Percentiles rank a stretch among this genome's conserved stretches.
phyloP scores from a whole-genome alignment of 495 filamentous ascomycete genomes.

The Chaetomidium leptoderma region DNA sequence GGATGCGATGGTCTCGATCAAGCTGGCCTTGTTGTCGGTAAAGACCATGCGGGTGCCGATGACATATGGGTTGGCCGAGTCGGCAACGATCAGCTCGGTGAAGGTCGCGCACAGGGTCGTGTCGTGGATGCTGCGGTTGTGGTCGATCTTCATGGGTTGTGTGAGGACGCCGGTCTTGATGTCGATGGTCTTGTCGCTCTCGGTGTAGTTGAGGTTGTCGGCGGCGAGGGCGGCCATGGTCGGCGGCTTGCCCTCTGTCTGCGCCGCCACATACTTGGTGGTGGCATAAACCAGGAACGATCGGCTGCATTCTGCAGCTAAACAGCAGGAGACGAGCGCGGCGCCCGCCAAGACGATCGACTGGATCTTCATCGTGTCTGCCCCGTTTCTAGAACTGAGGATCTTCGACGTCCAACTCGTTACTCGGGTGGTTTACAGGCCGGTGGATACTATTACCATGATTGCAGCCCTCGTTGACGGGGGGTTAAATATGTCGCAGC shows the following conservation, averaged over 20 bases:
- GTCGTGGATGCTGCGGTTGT: conserved; percentile 47
- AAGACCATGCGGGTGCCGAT: conserved; percentile 46
- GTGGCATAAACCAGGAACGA: conserved; percentile 14
- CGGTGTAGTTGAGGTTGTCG: conserved; percentile 19
- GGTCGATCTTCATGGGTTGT: conserved; percentile 43
- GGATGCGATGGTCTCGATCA: conserved; percentile 44
- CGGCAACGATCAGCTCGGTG: conserved; percentile 46
- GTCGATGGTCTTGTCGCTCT: conserved; percentile 42
- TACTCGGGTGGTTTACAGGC: too few relatives aligned
- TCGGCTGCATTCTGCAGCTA: conserved; percentile 6
- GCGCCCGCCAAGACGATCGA: background rate
- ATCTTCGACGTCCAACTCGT: too few relatives aligned
- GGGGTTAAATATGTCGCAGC: background rate
- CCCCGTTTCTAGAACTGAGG: too few relatives aligned
- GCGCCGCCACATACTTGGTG: conserved; percentile 17
- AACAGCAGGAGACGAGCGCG: background rate
- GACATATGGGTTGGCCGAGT: conserved; percentile 43
- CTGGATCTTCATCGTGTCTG: conserved; percentile 3
- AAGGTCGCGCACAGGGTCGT: conserved; percentile 46
- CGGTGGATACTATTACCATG: too few relatives aligned
- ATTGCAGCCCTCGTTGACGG: background rate
- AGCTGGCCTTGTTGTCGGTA: conserved; percentile 27
- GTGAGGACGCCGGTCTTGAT: conserved; percentile 40
- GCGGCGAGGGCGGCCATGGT: background rate
- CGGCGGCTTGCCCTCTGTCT: conserved; percentile 17